Conservation (phyloP, 2,329 filamentous ascomycete genomes). For the Alternaria triticimaculans region DNA sequence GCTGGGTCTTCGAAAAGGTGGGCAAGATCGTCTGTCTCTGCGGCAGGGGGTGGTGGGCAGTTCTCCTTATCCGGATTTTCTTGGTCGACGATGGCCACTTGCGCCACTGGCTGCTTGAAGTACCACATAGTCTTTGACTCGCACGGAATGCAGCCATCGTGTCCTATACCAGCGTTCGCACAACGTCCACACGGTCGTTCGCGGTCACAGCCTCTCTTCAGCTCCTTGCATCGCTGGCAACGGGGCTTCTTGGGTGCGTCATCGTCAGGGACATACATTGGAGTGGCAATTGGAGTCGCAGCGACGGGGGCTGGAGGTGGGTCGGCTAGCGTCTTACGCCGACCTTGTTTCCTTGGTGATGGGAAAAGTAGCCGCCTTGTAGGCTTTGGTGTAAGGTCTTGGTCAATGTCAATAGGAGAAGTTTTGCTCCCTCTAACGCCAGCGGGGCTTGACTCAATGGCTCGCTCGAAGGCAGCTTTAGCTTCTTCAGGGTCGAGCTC, state of each 20-base stretch:
- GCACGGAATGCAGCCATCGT: conserved; percentile 32
- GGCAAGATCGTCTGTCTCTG: conserved; percentile 61
- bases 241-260: conserved; percentile 26
- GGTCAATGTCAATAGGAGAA: conserved; percentile 57
- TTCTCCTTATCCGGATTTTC: conserved; percentile 64
- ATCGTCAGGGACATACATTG: conserved; percentile 16
- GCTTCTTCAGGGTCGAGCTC: conserved; percentile 24
- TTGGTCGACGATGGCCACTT: conserved; percentile 14
- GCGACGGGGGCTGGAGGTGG: conserved; percentile 19
- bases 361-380: conserved; percentile 79
- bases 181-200: conserved; percentile 34
- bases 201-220: conserved; percentile 35
- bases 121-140: conserved; percentile 22
- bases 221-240: conserved; percentile 33
- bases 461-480: conserved; percentile 56
- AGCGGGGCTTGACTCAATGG: conserved; percentile 68
- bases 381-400: conserved; percentile 62
- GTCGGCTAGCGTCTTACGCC: conserved; percentile 68
- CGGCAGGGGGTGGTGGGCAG: conserved; percentile 48
- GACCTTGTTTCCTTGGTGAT: conserved; percentile 71
- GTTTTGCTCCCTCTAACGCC: conserved; percentile 57
- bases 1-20: conserved; percentile 71
- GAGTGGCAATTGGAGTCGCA: conserved; percentile 1
- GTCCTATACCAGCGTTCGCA: conserved; percentile 24
- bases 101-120: conserved; percentile 24